These are phyloP conservation scores for Pseudogymnoascus sp. DNA, from an alignment of 2,329 filamentous ascomycete genomes.

Conservation along the genomic window DNA sequence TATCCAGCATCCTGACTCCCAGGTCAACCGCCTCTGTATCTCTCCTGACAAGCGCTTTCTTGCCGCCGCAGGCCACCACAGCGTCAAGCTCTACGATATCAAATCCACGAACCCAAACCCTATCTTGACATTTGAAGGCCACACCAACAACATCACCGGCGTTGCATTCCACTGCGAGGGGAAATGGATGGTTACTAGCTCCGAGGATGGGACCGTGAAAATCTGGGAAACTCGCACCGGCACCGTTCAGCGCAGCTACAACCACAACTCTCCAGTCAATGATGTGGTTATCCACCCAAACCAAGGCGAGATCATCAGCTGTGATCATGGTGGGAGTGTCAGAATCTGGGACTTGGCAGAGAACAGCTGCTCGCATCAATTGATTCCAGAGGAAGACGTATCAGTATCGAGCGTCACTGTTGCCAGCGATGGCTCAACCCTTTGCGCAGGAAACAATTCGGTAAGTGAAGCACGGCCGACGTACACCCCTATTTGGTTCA, in stretches of 20 bases:
- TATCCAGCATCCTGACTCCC: conserved; percentile 95
- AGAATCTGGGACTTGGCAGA: conserved; percentile 94
- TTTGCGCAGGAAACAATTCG: conserved; percentile 88
- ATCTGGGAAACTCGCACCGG: conserved; percentile 91
- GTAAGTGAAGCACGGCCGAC: conserved; percentile 45
- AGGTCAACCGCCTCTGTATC: conserved; percentile 97
- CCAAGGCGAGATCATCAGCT: conserved; percentile 95
- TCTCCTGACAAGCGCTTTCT: conserved; percentile 96
- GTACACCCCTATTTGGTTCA: neutral
- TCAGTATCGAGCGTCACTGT: conserved; percentile 92
- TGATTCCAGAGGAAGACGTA: conserved; percentile 94
- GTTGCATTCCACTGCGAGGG: conserved; percentile 97
- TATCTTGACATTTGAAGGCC: conserved; percentile 88
- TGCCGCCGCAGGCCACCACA: conserved; percentile 70
- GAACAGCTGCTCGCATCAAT: conserved; percentile 92
- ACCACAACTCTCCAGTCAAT: conserved; percentile 81
- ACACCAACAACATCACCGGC: conserved; percentile 91
- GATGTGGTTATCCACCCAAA: conserved; percentile 99
- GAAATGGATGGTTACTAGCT: conserved; percentile 99
- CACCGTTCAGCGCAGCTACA: conserved; percentile 85
- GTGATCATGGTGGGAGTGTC: conserved; percentile 86
- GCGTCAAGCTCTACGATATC: conserved; percentile 97
- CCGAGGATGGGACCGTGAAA: conserved; percentile 92
- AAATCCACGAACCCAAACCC: conserved; percentile 96
- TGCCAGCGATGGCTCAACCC: conserved; percentile 83